phyloP scores from a whole-genome alignment of 352 stramenopile genomes.

The Globisporangium cederbergense region DNA sequence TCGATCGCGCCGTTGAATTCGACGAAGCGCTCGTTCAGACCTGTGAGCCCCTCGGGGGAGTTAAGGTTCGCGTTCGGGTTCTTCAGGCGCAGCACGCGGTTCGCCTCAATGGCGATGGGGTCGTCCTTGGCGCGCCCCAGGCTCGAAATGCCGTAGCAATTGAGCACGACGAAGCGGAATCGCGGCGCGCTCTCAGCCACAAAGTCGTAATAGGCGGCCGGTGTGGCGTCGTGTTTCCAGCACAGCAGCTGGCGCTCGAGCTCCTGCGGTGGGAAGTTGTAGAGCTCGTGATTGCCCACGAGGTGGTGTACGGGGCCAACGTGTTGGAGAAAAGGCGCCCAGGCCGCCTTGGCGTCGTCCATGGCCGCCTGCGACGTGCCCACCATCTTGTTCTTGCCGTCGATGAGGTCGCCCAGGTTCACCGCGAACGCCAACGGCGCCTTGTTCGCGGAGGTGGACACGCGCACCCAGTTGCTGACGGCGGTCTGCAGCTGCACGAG shows the following conservation, averaged over 20 bases:
- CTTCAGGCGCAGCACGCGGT: conserved; percentile 28
- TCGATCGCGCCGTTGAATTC: conserved; percentile 78
- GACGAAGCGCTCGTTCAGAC: conserved; percentile 52
- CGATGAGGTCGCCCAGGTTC: conserved; percentile 79
- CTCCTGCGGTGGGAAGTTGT: conserved; percentile 56
- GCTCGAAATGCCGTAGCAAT: conserved; percentile 66
- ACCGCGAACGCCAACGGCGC: conserved; percentile 52
- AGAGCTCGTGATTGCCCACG: conserved; percentile 84
- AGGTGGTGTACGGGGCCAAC: conserved; percentile 71
- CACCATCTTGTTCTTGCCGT: conserved; percentile 65
- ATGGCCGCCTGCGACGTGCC: conserved; percentile 45
- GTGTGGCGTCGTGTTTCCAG: conserved; percentile 9
- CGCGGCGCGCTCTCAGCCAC: conserved; percentile 27
- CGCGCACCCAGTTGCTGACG: conserved; percentile 49
- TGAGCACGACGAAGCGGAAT: conserved; percentile 67
- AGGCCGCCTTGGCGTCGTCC: conserved; percentile 35
- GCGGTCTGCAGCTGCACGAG: conserved; percentile 42
- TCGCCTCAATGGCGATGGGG: conserved; percentile 40
- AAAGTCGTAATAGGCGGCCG: conserved; percentile 68
- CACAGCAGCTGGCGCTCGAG: conserved; percentile 49
- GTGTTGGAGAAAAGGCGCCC: conserved; percentile 32
- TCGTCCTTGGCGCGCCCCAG: conserved; percentile 47
- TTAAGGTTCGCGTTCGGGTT: conserved; percentile 82
- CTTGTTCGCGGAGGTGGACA: conserved; percentile 7
- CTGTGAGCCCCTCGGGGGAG: conserved; percentile 50